Conservation (phyloP, 352 stramenopile genomes). For the Proteromonas lacertae region DNA sequence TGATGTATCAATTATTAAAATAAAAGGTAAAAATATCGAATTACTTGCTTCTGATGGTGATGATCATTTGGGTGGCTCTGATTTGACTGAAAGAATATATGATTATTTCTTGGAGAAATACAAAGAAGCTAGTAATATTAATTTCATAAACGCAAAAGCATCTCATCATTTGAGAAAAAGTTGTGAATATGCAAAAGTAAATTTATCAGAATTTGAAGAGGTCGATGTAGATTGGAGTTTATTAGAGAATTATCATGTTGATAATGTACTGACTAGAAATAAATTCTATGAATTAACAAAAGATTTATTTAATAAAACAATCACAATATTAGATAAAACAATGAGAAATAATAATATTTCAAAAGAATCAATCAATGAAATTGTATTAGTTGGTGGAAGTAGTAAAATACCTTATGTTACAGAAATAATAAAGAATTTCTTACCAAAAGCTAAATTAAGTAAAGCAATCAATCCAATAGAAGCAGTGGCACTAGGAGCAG, state of each 20-base stretch:
- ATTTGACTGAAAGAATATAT: slow-evolving; percentile 37
- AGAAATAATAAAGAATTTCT: slow-evolving; percentile 16
- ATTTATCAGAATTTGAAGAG: slow-evolving; percentile 70
- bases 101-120: slow-evolving; percentile 98
- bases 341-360: slow-evolving; percentile 11
- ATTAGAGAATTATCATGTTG: slow-evolving; percentile 81
- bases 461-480: slow-evolving; percentile 19
- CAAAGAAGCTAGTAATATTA: slow-evolving; percentile 71
- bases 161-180: slow-evolving; percentile 79
- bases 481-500: slow-evolving; percentile 20
- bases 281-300: slow-evolving; percentile 92
- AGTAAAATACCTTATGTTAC: slow-evolving; percentile 22
- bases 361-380: slow-evolving; percentile 14
- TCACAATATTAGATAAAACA: slow-evolving; percentile 61
- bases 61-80: slow-evolving; percentile 91
- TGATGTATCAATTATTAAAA: slow-evolving; percentile 90
- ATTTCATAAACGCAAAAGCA: slow-evolving; percentile 65
- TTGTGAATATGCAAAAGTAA: slow-evolving; percentile 78
- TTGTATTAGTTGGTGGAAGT: slow-evolving; percentile 23
- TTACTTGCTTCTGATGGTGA: slow-evolving; percentile 92
- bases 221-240: slow-evolving; percentile 81
- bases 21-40: slow-evolving; percentile 91
- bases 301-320: slow-evolving; percentile 93
- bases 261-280: slow-evolving; percentile 54
- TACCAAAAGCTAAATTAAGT: slow-evolving; percentile 57